Evolutionary conservation across 2,329 filamentous ascomycete species (phyloP).

Genomic region (Lasiodiplodia citricola): DNA sequence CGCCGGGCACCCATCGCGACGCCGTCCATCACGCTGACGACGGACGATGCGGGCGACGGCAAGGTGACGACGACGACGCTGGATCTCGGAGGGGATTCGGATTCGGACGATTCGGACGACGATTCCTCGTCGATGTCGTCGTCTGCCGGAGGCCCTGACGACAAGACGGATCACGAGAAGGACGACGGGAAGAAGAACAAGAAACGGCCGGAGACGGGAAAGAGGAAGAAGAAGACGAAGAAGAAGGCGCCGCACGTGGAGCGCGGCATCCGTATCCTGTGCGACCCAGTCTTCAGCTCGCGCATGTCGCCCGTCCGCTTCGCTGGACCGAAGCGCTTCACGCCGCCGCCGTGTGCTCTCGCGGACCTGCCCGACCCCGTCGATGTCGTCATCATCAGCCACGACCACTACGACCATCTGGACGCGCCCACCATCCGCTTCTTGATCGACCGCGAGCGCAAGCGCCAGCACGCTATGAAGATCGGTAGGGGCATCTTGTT

Average conservation of each 20-base stretch:
- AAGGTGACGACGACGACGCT: background rate
- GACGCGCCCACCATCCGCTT: constrained; percentile 53
- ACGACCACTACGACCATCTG: constrained; percentile 64
- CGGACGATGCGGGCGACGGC: background rate
- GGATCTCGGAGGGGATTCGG: background rate
- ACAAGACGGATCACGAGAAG: background rate
- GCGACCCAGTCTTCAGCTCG: constrained; percentile 61
- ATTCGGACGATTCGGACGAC: background rate
- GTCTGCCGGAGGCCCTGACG: background rate
- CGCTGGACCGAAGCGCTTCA: constrained; percentile 59
- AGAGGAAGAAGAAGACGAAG: background rate
- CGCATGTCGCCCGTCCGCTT: constrained; percentile 54
- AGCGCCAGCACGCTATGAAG: background rate
- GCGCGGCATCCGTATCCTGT: constrained; percentile 53
- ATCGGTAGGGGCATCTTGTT: constrained; percentile 33
- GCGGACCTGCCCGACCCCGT: constrained; percentile 55
- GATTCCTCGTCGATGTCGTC: background rate
- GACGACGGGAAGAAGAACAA: background rate
- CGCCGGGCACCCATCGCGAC: background rate
- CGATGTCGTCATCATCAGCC: constrained; percentile 59
- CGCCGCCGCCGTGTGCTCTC: constrained; percentile 55
- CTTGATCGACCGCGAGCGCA: constrained; percentile 9
- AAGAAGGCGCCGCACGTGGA: background rate
- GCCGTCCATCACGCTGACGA: constrained; percentile 15
- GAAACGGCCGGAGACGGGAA: background rate